Base-by-base conservation (phyloP, 2,329 filamentous ascomycete genomes). In the Sporothrix sp. region DNA sequence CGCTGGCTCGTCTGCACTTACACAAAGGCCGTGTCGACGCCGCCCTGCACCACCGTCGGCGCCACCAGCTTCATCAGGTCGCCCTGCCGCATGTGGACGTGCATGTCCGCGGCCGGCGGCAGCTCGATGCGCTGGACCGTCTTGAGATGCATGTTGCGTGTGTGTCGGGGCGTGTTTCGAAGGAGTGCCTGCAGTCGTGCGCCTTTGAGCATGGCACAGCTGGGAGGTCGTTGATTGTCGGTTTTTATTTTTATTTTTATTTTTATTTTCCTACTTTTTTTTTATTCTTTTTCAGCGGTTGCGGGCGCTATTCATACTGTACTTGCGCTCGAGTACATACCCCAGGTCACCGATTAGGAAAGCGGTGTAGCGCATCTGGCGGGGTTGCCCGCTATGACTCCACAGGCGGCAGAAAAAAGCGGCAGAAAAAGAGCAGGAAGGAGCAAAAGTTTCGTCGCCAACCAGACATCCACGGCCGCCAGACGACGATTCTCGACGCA, bases 21-120 rank as follows among this genome's bases (percentile, higher is more conserved):
- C 52, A 59, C 57, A 53, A 51, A 57, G 3, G 52, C 59, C 45
- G 59, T 59, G 46, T 59, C 58, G 25, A 61, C 59, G 39, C 59
- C 58, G 16, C 60, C 59, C 42, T 57, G 54, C n/a, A 28, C 5
- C 44, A 77, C 65, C 16, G 70, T 33, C 18, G 73, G 73, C 39
- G 68, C 68, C 20, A 77, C 74, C 30, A 73, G 60, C 53, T 79
- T 70, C 74, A 83, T 81, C 71, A 81, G 76, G 52, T 75, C 70
- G 18, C 76, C 83, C 64, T 87, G 79, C 27, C 84, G 78, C 58
- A 87, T 70, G 65, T 87, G 84, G 59, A 87, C 83, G 59, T 83
- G 80, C 67, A 84, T 79, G 65, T 85, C 82, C 48, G 81, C 81
- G 54, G 79, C 71, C 20, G 81, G 73, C 45, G 80, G 79, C 59